Conservation (phyloP, 1,284 basidiomycete genomes). For the Pisolithus thermaeus region DNA sequence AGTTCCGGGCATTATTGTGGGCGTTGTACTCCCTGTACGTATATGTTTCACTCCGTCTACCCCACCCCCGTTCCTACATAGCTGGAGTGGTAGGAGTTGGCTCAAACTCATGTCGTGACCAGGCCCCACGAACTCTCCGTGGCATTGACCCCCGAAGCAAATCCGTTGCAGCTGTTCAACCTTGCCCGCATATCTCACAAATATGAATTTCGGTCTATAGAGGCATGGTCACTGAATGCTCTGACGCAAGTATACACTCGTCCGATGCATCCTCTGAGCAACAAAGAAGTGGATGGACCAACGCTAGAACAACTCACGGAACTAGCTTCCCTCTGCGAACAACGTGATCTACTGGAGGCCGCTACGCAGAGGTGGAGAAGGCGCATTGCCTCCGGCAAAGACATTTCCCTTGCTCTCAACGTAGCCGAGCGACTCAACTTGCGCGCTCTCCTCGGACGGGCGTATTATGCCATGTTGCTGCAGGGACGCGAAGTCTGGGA, state of each 20-base stretch:
- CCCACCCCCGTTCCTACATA: conserved; percentile 2
- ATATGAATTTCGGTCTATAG: conserved; percentile 48
- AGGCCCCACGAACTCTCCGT: conserved; percentile 45
- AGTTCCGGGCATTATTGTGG: conserved; percentile 44
- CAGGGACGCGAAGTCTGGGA: conserved; percentile 39
- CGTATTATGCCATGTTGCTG: conserved; percentile 40
- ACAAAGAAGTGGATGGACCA: conserved; percentile 27
- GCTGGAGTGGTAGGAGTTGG: background rate
- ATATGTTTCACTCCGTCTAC: conserved; percentile 6
- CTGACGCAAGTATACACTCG: conserved; percentile 36
- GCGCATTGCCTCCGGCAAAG: conserved; percentile 37
- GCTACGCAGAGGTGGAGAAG: conserved; percentile 35
- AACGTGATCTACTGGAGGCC: conserved; percentile 36
- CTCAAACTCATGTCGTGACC: background rate
- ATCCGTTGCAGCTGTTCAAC: conserved; percentile 38
- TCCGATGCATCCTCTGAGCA: conserved; percentile 21
- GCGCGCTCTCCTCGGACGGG: conserved; percentile 34
- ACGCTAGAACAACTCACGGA: conserved; percentile 38
- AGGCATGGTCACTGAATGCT: conserved; percentile 42
- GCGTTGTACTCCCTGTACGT: conserved; percentile 47
- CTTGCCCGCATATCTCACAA: conserved; percentile 51
- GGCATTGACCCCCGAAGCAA: conserved; percentile 36
- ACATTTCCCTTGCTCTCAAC: conserved; percentile 37
- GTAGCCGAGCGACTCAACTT: conserved; percentile 40
- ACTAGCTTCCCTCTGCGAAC: conserved; percentile 41